phyloP scores from a whole-genome alignment of 805 yeast genomes.

The Pichia scutulata region DNA sequence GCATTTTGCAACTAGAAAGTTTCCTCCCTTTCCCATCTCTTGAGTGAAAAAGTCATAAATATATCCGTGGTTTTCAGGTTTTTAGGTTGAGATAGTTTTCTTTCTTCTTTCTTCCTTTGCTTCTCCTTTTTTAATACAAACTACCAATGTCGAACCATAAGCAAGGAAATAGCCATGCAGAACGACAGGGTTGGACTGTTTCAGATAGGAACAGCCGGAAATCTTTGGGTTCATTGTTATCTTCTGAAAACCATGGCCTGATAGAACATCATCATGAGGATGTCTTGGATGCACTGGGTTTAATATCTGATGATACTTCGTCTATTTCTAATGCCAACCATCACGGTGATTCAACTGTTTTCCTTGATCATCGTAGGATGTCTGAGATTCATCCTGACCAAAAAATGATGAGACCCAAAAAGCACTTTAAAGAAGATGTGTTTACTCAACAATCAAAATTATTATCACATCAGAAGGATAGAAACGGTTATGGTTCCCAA shows the following conservation, averaged over 20 bases:
- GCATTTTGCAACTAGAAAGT: no score
- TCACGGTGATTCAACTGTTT: background rate
- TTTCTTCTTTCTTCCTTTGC: background rate
- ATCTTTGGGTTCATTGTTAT: background rate
- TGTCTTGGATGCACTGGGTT: slow-evolving; percentile 12
- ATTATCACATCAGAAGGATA: slow-evolving; percentile 1
- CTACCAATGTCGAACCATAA: background rate
- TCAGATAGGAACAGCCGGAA: background rate
- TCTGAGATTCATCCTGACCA: slow-evolving; percentile 5
- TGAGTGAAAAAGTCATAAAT: no score
- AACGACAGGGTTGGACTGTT: background rate
- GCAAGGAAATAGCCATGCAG: background rate
- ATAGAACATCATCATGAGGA: slow-evolving; percentile 5
- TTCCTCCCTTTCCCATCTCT: no score
- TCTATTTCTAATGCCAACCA: background rate
- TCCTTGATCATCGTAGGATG: slow-evolving; percentile 7
- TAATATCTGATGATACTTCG: slow-evolving; percentile 4
- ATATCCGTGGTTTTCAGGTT: no score
- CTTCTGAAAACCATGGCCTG: background rate
- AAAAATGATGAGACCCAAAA: slow-evolving; percentile 4
- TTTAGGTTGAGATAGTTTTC: background rate
- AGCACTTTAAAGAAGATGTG: background rate
- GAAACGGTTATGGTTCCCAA: slow-evolving; percentile 1
- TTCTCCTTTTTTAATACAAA: background rate
- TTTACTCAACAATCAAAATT: slow-evolving; percentile 7